Conservation (phyloP, 371 early-diverging fungal genomes). For the Apophysomyces sp. region DNA sequence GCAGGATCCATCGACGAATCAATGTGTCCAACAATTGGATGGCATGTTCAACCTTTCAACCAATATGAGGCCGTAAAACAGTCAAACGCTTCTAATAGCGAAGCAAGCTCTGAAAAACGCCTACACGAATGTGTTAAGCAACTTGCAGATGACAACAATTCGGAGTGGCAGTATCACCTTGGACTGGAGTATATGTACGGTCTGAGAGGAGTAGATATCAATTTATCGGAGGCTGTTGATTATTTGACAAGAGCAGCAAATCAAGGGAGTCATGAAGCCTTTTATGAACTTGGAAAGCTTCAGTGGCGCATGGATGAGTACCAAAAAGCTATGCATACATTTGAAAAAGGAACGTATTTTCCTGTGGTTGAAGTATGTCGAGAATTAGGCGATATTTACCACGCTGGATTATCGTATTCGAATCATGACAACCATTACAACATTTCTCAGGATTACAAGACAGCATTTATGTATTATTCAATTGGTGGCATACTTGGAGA, state of each 20-base stretch:
- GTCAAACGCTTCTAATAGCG: not conserved
- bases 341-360: too few species aligned
- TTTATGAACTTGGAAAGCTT: conserved; percentile 10
- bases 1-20: not conserved
- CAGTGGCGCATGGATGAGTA: conserved; percentile 9
- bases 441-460: conserved; percentile 9
- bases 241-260: conserved; percentile 19
- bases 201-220: not conserved
- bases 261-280: conserved; percentile 11
- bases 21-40: not conserved
- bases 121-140: not conserved
- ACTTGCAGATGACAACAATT: not conserved
- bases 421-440: not conserved
- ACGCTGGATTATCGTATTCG: not conserved
- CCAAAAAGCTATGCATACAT: too few species aligned
- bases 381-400: not conserved
- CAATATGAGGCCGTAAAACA: not conserved
- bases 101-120: not conserved
- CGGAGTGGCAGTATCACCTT: not conserved
- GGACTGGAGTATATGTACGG: not conserved
- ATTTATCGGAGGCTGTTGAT: conserved; percentile 15
- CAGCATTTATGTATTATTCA: conserved; percentile 17
- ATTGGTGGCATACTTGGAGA: conserved; percentile 12
- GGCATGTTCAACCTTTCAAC: not conserved
- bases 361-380: too few species aligned